Conservation (phyloP, 768 basidiomycete species). For the Crassisporium funariophilum region DNA sequence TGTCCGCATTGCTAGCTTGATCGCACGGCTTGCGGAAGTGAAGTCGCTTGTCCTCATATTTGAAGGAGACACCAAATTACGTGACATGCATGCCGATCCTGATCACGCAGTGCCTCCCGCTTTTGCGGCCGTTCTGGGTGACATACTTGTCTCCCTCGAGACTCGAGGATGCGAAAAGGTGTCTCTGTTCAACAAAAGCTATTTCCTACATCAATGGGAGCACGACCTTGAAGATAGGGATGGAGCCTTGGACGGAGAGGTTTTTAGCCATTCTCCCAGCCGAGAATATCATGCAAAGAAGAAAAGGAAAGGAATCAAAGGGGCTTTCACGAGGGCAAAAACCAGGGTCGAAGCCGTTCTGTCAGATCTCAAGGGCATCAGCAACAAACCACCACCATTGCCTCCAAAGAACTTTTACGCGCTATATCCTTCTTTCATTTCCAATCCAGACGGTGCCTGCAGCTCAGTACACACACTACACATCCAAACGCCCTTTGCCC, state of each 20-base stretch:
- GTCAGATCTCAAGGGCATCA: neutral
- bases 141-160: neutral
- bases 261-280: neutral
- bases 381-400: no score
- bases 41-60: conserved; percentile 2
- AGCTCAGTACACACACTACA: neutral
- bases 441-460: neutral
- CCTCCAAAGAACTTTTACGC: neutral
- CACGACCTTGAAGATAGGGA: neutral
- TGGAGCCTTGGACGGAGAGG: no score
- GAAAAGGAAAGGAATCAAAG: neutral
- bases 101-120: conserved; percentile 1
- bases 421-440: neutral
- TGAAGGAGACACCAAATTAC: conserved; percentile 2
- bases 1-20: neutral
- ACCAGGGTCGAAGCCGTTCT: neutral
- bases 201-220: conserved; percentile 2
- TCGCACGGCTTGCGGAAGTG: neutral
- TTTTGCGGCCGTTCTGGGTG: conserved; percentile 2
- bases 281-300: neutral
- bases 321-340: conserved; percentile 1
- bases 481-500: conserved; percentile 12
- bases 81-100: conserved; percentile 2
- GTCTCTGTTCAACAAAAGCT: conserved; percentile 7
- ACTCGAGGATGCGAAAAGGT: conserved; percentile 2